These are phyloP conservation scores for Aureococcus anophagefferens DNA, from an alignment of 108 stramenopile genomes.

Conservation along the genomic window DNA sequence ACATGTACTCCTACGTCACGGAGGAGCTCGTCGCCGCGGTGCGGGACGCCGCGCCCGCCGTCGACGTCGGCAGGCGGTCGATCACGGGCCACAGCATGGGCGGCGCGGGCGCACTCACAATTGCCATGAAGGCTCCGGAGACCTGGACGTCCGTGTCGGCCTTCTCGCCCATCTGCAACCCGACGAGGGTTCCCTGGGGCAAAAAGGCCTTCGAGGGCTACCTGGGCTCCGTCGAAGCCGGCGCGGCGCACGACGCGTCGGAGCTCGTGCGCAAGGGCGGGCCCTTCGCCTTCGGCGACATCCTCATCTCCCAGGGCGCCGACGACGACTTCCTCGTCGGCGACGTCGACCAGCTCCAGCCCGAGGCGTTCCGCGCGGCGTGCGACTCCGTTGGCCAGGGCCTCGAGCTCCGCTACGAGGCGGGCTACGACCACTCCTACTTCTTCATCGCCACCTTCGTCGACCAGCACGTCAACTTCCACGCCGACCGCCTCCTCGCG, in stretches of 20 bases:
- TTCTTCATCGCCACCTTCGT: conserved; percentile 78
- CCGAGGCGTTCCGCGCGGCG: conserved; percentile 48
- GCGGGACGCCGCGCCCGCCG: conserved; percentile 18
- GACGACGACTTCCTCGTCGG: conserved; percentile 58
- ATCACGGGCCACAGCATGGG: conserved; percentile 90
- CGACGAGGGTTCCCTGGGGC: conserved; percentile 86
- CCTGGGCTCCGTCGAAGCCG: conserved; percentile 68
- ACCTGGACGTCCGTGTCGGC: conserved; percentile 63
- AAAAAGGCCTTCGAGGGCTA: conserved; percentile 89
- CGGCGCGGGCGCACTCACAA: conserved; percentile 77
- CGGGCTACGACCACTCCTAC: conserved; percentile 87
- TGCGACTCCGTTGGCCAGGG: conserved; percentile 54
- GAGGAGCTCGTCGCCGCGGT: conserved; percentile 72
- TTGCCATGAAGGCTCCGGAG: conserved; percentile 58
- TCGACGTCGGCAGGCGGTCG: conserved; percentile 25
- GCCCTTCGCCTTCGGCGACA: conserved; percentile 47
- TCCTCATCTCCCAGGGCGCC: conserved; percentile 68
- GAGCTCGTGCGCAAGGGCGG: conserved; percentile 43
- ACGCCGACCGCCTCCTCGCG: conserved; percentile 61
- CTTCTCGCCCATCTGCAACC: conserved; percentile 91
- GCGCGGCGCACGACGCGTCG: conserved; percentile 75
- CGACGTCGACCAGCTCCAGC: conserved; percentile 40
- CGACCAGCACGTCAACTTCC: conserved; percentile 73
- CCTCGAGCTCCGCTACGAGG: conserved; percentile 60
- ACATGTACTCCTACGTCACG: conserved; percentile 90